These are phyloP conservation scores for Drechslera avenae DNA, from an alignment of 2,329 filamentous ascomycete genomes.

Conservation along the genomic window DNA sequence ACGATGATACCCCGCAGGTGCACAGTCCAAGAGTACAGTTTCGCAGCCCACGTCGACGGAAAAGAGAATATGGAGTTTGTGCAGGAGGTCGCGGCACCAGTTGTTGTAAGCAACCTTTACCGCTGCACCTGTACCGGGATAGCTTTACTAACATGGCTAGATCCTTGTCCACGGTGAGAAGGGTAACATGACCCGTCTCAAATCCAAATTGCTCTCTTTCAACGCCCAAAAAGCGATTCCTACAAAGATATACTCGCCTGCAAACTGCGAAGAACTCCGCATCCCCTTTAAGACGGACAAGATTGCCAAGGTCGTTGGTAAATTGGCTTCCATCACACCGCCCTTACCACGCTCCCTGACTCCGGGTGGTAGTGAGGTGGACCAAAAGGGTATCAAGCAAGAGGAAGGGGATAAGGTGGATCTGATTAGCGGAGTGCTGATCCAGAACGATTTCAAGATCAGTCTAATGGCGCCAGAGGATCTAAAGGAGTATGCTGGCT, in stretches of 20 bases:
- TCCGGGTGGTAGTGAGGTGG: slow-evolving; percentile 25
- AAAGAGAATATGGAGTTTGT: slow-evolving; percentile 97
- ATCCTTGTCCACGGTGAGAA: slow-evolving; percentile 97
- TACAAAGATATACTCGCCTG: slow-evolving; percentile 89
- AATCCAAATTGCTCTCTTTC: slow-evolving; percentile 91
- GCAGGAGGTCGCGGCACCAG: slow-evolving; percentile 87
- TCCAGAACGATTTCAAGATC: slow-evolving; percentile 97
- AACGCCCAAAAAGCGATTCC: slow-evolving; percentile 81
- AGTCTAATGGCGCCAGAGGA: slow-evolving; percentile 97
- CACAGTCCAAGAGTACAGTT: slow-evolving; percentile 91
- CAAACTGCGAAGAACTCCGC: slow-evolving; percentile 91
- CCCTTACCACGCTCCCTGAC: slow-evolving; percentile 55
- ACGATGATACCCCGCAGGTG: slow-evolving; percentile 91
- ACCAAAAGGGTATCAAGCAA: slow-evolving; percentile 22
- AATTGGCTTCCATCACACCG: slow-evolving; percentile 80
- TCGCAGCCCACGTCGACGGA: slow-evolving; percentile 95
- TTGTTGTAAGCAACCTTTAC: slow-evolving; percentile 71
- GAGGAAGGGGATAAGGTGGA: slow-evolving; percentile 45
- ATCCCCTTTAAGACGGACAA: slow-evolving; percentile 98
- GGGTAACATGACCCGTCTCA: slow-evolving; percentile 96
- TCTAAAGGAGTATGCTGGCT: slow-evolving; percentile 91
- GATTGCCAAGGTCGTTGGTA: slow-evolving; percentile 92
- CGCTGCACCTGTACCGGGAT: background rate
- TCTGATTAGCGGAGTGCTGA: slow-evolving; percentile 85
- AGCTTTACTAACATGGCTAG: slow-evolving; percentile 50